Evolutionary conservation across 345 rosid species (phyloP).

Genomic region (Pistacia integerrima): DNA sequence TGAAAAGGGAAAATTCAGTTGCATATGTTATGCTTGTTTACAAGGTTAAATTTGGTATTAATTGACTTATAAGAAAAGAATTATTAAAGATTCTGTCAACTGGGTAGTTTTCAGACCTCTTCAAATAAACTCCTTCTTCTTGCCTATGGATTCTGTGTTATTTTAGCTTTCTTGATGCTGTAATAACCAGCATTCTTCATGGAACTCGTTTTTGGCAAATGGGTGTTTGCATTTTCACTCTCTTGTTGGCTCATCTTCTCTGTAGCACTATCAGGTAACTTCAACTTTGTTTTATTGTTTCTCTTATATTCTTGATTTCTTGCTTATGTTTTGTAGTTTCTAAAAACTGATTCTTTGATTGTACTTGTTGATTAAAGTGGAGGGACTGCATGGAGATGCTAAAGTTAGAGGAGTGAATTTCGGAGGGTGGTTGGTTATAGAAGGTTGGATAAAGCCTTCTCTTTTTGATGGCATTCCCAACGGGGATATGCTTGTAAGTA

Average conservation of each 20-base stretch:
- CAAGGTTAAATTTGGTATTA: constrained; percentile 49
- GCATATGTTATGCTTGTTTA: constrained; percentile 36
- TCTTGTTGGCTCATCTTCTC: constrained; percentile 42
- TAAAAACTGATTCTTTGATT: constrained; percentile 2
- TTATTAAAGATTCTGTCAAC: constrained; percentile 31
- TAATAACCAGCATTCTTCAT: constrained; percentile 46
- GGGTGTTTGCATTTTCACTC: constrained; percentile 54
- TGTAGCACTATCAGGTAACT: constrained; percentile 44
- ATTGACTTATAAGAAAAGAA: constrained; percentile 51
- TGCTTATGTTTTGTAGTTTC: not conserved
- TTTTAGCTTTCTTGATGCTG: constrained; percentile 33
- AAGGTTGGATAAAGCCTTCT: constrained; percentile 87
- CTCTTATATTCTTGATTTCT: not conserved
- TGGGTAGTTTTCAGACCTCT: not conserved
- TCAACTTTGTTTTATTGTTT: constrained; percentile 10
- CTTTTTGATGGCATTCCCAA: constrained; percentile 69
- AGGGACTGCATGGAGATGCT: constrained; percentile 53
- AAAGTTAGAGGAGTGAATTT: constrained; percentile 76
- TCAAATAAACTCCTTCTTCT: constrained; percentile 4
- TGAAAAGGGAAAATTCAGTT: constrained; percentile 14
- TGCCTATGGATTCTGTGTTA: constrained; percentile 26
- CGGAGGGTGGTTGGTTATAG: constrained; percentile 83
- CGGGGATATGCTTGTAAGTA: constrained; percentile 74
- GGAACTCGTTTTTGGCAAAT: constrained; percentile 50
- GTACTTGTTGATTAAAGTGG: constrained; percentile 37